Evolutionary conservation across 2,329 filamentous ascomycete genomes (phyloP), one percentile per base, ranked within the genome.

Genomic region (Juglanconis oblonga): DNA sequence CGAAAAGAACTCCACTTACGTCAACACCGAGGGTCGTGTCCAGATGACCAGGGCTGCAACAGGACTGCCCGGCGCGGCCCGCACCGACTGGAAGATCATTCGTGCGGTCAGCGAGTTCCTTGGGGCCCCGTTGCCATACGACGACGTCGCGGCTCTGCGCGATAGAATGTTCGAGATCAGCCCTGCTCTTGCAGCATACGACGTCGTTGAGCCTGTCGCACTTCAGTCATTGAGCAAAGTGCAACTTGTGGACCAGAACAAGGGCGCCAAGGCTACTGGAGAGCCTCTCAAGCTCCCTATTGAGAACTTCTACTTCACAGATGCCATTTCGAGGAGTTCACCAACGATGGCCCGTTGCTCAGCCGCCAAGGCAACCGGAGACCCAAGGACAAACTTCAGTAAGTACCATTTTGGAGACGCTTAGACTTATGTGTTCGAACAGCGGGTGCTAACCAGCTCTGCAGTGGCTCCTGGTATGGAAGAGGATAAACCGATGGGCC

Each of bases 61-160:
- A 42, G 90, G 90, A 50, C 82, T 97, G 66, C 91, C 92, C 31
- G 95, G 95, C 62, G 95, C 92, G 56, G 87, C 94, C 59, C 87
- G 95, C 71, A 94, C 95, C 65, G 95, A 99, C 79, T 99, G 95
- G 95, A 99, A 98, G 86, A 98, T 99, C 71, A 87, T 99, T 68
- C 91, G 95, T 65, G 95, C 95, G 17, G 87, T 85, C 59, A 95
- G 90, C 71, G 95, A 98, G 77, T 97, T 96, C 79, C 83, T 99
- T 14, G 91, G 90, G 62, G 87, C 82, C 33, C 89, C 93, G 66
- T 85, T 99, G 56, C 91, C 92, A 29, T 99, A 98, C 72, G 94
- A 99, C 69, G 92, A 98, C 71, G 85, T 99, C 54, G 90, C 95
- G 66, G 84, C 87, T 69, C 84, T 99, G 55, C 87, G 95, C 59